Evolutionary conservation across 805 yeast genomes (phyloP).

Genomic region (Metschnikowia lochheadii): DNA sequence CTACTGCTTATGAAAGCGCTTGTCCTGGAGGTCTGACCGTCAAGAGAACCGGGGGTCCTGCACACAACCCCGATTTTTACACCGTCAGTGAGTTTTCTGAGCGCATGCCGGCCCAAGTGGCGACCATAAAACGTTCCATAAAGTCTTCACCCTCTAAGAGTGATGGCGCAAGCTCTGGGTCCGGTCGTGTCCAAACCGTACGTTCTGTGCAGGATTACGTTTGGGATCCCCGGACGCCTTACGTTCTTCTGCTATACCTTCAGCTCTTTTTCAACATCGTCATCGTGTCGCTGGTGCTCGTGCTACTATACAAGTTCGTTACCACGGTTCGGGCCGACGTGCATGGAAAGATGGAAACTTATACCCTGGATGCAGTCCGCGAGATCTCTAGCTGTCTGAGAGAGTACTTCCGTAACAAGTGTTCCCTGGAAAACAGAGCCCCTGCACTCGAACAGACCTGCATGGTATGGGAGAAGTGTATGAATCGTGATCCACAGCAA

Average conservation of each 20-base stretch:
- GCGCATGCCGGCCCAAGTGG: background rate
- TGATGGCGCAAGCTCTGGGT: background rate
- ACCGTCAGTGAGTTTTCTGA: slow-evolving; percentile 5
- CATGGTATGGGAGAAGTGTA: slow-evolving; percentile 73
- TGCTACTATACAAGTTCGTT: slow-evolving; percentile 48
- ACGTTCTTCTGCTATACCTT: slow-evolving; percentile 55
- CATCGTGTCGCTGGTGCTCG: slow-evolving; percentile 48
- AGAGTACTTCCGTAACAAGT: slow-evolving; percentile 67
- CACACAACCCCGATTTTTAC: slow-evolving; percentile 8
- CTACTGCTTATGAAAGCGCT: slow-evolving; percentile 1
- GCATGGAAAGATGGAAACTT: slow-evolving; percentile 59
- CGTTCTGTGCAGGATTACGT: background rate
- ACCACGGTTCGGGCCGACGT: slow-evolving; percentile 65
- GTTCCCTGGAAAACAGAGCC: slow-evolving; percentile 58
- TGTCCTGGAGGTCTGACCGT: background rate
- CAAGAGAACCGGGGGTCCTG: background rate
- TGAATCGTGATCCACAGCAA: slow-evolving; percentile 68
- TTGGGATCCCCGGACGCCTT: slow-evolving; percentile 49
- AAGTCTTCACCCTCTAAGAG: background rate
- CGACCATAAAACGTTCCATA: background rate
- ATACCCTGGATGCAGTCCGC: slow-evolving; percentile 54
- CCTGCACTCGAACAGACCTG: slow-evolving; percentile 76
- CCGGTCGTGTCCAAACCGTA: background rate
- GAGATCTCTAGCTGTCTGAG: slow-evolving; percentile 67
- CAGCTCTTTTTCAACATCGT: slow-evolving; percentile 58